Percentiles rank a stretch among this genome's conserved stretches.
Conservation (phyloP, 148 eudicot genomes). For the Spergularia marina region DNA sequence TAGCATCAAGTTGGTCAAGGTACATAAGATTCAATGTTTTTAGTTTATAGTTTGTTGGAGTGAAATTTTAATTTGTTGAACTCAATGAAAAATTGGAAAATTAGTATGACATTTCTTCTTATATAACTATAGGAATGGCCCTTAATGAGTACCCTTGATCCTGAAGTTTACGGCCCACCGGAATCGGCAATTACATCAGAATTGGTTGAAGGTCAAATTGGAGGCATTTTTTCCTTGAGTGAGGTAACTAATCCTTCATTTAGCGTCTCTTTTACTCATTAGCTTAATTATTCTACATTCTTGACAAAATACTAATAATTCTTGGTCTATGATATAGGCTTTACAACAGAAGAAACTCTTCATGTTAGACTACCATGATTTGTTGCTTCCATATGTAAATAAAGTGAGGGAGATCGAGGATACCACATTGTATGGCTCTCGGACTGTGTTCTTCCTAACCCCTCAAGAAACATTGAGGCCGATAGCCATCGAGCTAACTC, state of each 20-base stretch:
- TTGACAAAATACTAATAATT: neutral
- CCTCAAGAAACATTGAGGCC: slow-evolving; percentile 47
- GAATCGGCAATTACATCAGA: slow-evolving; percentile 42
- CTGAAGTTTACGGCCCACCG: slow-evolving; percentile 17
- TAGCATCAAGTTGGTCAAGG: slow-evolving; percentile 58
- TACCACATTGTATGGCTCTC: slow-evolving; percentile 69
- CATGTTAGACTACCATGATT: slow-evolving; percentile 81
- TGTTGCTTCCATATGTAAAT: slow-evolving; percentile 60
- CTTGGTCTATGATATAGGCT: slow-evolving; percentile 39
- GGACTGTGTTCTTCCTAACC: slow-evolving; percentile 60
- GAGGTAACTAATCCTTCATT: slow-evolving; percentile 36
- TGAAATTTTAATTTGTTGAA: too few species aligned
- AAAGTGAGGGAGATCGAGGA: slow-evolving; percentile 58
- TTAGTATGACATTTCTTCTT: too few species aligned
- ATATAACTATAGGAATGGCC: slow-evolving; percentile 5
- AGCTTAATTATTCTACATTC: too few species aligned
- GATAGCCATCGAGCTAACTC: slow-evolving; percentile 64
- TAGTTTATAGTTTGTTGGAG: too few species aligned
- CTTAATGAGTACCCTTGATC: slow-evolving; percentile 20
- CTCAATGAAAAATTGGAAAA: too few species aligned
- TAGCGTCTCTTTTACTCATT: neutral
- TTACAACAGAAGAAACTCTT: slow-evolving; percentile 60
- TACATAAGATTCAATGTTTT: slow-evolving; percentile 20
- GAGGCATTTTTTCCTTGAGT: slow-evolving; percentile 42
- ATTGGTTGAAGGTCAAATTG: slow-evolving; percentile 45